Evolutionary conservation across 1,284 basidiomycete species (phyloP), one percentile per base, ranked within the genome.

Genomic region (Takashimella tepidaria): DNA sequence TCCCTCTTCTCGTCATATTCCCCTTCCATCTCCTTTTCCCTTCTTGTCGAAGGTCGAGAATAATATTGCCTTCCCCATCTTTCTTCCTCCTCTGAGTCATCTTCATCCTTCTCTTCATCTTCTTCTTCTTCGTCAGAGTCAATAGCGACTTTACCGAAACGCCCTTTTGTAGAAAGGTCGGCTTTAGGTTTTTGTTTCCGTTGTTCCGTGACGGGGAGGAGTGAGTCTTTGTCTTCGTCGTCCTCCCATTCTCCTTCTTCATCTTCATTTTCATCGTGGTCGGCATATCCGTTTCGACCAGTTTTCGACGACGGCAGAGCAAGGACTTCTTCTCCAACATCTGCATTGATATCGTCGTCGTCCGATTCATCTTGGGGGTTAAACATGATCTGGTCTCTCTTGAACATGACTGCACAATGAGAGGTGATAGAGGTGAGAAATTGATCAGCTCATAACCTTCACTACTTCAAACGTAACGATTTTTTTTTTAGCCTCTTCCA

Each of bases 31-130:
- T 59, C 60, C 46, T 54, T 53, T 50, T 54, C 57, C 4, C 60
- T 49, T 20, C 60, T 59, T n/a, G 70, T 75, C 19, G 69, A 72
- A 13, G 76, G 76, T 20, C 67, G 64, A n/a, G 89, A 83, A 73
- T 93, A 92, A 73, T 92, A 93, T 20, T 84, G 83, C 57, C 78
- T 78, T 2, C 91, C 91, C 91, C 91, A 93, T 1, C 81, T 82
- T 72, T 89, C 87, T 59, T 76, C 74, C 22, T 81, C 79, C 8
- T 66, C 68, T 25, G 82, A 79, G 6, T 56, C 55, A 19, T 54
- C 53, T 21, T 55, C 55, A 13, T 54, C 59, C 19, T 59, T 58
- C 1, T 51, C 64, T 1, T 58, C 65, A 4, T 57, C 59, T 25
- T 54, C 67, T 45, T 81, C 80, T 13, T 71, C 73, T 10, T 80